Conservation (phyloP, 148 eudicot genomes). For the Linanthus parryae region DNA sequence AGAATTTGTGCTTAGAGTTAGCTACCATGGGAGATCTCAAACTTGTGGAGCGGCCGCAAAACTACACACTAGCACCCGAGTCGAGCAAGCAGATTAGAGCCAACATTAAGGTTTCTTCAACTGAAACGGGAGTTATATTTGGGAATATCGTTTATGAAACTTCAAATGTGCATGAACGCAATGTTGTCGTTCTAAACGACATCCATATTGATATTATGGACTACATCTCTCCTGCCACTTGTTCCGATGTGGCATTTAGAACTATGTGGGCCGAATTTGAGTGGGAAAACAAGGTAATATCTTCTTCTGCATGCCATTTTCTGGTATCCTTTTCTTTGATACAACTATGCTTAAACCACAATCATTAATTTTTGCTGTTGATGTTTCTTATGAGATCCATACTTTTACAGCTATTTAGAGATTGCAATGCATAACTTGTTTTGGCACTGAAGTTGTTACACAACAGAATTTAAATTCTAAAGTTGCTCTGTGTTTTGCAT, state of each 20-base stretch:
- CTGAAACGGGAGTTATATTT: constrained; percentile 93
- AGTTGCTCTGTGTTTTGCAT: no score
- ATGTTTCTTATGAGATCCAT: no score
- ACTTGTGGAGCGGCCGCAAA: constrained; percentile 97
- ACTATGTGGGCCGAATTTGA: constrained; percentile 99
- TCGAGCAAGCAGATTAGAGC: constrained; percentile 95
- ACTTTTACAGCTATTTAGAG: no score
- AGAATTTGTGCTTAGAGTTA: constrained; percentile 91
- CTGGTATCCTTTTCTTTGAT: no score
- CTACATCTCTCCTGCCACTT: constrained; percentile 89
- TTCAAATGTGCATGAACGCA: constrained; percentile 89
- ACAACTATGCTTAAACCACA: no score
- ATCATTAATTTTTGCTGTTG: no score
- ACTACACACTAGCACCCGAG: constrained; percentile 90
- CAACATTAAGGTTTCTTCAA: constrained; percentile 91
- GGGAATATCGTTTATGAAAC: constrained; percentile 95
- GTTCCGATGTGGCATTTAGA: constrained; percentile 85
- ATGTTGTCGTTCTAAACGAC: constrained; percentile 94
- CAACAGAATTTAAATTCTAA: no score
- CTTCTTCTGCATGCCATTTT: neutral
- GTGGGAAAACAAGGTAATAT: constrained; percentile 95
- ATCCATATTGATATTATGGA: constrained; percentile 99
- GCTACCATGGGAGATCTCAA: constrained; percentile 98
- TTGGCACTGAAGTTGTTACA: no score
- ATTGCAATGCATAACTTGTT: no score